Conservation (phyloP, 352 stramenopile species). For the Phytophthora uliginosa region DNA sequence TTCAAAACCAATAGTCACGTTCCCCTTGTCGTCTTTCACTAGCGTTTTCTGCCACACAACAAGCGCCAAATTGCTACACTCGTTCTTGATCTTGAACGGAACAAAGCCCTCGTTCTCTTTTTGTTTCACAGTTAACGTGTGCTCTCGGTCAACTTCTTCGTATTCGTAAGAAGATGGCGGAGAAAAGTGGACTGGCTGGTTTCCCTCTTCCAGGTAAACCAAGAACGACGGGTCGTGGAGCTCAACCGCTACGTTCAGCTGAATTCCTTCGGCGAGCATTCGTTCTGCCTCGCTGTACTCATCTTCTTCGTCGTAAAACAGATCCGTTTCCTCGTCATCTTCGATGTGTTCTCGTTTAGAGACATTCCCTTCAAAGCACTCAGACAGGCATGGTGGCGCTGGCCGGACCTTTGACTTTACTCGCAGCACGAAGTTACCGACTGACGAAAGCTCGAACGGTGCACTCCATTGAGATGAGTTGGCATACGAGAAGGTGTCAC, state of each 20-base stretch:
- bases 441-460: constrained; percentile 81
- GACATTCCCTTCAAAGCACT: constrained; percentile 53
- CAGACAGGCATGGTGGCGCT: constrained; percentile 46
- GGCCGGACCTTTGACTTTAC: constrained; percentile 68
- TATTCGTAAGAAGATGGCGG: constrained; percentile 42
- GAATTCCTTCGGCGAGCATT: constrained; percentile 49
- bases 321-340: constrained; percentile 35
- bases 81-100: constrained; percentile 86
- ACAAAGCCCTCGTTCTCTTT: constrained; percentile 75
- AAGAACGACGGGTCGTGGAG: constrained; percentile 85
- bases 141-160: constrained; percentile 35
- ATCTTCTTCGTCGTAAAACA: constrained; percentile 51
- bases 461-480: constrained; percentile 79
- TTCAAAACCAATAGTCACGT: constrained; percentile 62
- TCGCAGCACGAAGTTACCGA: constrained; percentile 85
- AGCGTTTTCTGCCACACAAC: constrained; percentile 87
- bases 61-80: constrained; percentile 80
- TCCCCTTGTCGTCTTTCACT: constrained; percentile 60
- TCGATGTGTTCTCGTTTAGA: constrained; percentile 30
- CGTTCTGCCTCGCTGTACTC: constrained; percentile 46
- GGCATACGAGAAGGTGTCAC: constrained; percentile 36
- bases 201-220: constrained; percentile 66
- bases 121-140: constrained; percentile 38
- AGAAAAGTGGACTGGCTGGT: constrained; percentile 32
- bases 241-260: constrained; percentile 83